Evolutionary conservation across 768 basidiomycete species (phyloP), one percentile per base, ranked within the genome.

Genomic region (Tephrocybe sp.): DNA sequence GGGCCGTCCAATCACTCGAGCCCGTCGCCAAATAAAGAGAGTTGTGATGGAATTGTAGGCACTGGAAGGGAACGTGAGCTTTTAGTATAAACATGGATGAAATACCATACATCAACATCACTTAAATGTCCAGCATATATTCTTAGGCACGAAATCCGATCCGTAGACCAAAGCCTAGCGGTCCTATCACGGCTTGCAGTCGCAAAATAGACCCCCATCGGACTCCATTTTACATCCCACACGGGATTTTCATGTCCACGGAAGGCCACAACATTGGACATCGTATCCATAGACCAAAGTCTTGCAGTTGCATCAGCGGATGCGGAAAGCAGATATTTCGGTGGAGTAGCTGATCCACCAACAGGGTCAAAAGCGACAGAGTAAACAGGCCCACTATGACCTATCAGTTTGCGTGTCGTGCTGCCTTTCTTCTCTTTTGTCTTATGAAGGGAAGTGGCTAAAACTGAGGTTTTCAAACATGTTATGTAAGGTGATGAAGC

Each of bases 221-320:
- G 95, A 61, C 91, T 94, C 97, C 97, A 99, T 64, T 97, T 88
- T 11, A 95, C 94, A 59, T 98, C 97, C 97, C 97, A 99, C 0
- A 99, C 86, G 0, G 97, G 94, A 65, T 97, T 94, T 63, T 94
- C 87, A 59, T 99, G 97, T 0, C 97, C 95, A 27, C 93, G 80
- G 63, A 94, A 99, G 5, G 88, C 94, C 16, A 94, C 94, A 9
- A 98, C 70, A 59, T 97, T 97, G 13, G 89, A 82, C 78, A 93
- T 83, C 0, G 95, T 97, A 55, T 98, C 93, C 67, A 97, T 72
- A 4, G 93, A 95, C 97, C 97, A 99, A 16, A 99, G 69, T 11
- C 97, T 83, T 36, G 86, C 72, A 0, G 95, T 94, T 1, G 89
- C 82, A 63, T 99, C 97, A 37, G 94, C 91, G 12, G 97, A 98